A percentile compares a stretch with the other conserved stretches of the same genome.
These are phyloP conservation scores for Oryza meyeriana DNA, from an alignment of 176 grass and related monocot genomes.

Conservation along the genomic window DNA sequence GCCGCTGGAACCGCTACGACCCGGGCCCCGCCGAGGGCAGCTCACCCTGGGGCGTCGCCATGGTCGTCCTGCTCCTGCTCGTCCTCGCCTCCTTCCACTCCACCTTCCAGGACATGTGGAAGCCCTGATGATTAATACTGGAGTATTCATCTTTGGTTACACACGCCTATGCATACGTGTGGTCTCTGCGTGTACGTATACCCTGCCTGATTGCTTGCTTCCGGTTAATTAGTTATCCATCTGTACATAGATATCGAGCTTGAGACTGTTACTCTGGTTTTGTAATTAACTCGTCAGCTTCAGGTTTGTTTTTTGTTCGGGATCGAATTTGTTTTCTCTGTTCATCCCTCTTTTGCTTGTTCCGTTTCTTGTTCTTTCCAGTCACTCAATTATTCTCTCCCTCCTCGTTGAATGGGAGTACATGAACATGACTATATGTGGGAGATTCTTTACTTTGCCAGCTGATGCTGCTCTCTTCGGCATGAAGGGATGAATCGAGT, in stretches of 20 bases:
- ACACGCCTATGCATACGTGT: neutral
- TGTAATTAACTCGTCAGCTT: conserved; percentile 5
- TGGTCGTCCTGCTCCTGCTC: conserved; percentile 67
- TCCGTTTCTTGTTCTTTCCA: neutral
- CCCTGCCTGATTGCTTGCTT: neutral
- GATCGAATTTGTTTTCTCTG: neutral
- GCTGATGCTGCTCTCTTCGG: neutral
- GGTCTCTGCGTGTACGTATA: neutral
- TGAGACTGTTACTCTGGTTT: neutral
- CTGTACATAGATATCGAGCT: conserved; percentile 21
- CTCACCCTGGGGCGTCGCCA: conserved; percentile 77
- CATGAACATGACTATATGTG: neutral
- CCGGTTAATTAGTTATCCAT: neutral
- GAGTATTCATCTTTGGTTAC: neutral
- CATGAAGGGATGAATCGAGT: neutral
- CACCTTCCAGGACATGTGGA: conserved; percentile 87
- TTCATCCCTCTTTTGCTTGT: neutral
- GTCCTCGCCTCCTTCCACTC: conserved; percentile 74
- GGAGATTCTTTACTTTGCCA: neutral
- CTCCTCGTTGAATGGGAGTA: neutral
- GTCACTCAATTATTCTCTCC: neutral
- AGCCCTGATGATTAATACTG: conserved; percentile 38
- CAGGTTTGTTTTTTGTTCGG: neutral
- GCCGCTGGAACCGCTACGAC: conserved; percentile 25
- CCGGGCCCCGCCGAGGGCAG: conserved; percentile 44